Base-by-base conservation (phyloP, 139 green algal species). In the Asterochloris sp. region DNA sequence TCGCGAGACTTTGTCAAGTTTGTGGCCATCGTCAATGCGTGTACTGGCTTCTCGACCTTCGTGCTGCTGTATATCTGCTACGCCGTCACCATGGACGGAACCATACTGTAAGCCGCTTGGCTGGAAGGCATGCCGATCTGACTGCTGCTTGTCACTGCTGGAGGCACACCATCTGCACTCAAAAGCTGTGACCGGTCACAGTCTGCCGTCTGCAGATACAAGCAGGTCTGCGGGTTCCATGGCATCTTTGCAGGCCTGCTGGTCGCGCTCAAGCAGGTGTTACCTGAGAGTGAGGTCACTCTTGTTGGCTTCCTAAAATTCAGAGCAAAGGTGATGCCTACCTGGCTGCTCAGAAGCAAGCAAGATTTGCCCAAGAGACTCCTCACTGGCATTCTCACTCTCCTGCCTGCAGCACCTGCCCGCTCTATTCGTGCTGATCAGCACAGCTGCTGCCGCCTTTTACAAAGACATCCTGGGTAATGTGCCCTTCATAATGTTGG, bases 251-350 rank as follows among this genome's bases (percentile, higher is more conserved):
- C 91, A 0, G 95, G 86, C 0, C 83, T 98, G 62, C 84, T 98
- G 62, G 95, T 98, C 38, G 94, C 89, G 6, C 73, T 98, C 0
- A 99, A 99, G 90, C 95, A 98, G 87, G 86, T 97, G 10, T 94
- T 97, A 83, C 93, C 94, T 0, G 93, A 98, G 17, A 94, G 93
- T 26, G 96, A 98, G 69, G 81, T 97, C 2, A 93, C 90, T 26
- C 66, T 96, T 13, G 82, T 95, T 27, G 79, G 62, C 0, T 74
- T 89, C 10, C 27, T 98, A 23, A 94, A 88, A 71, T 90, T 98
- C 16, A 86, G 84, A 13, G 92, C 89, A 60, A 93, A 92, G 90
- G 93, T 96, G 62, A 24, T 79, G 0, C 0, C 17, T 69, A 2
- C 23, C 17, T 15, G 63, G 76, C 61, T 62, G 12, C 14, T 71